Conservation (phyloP, 805 yeast genomes). For the Torulaspora maleeae region DNA sequence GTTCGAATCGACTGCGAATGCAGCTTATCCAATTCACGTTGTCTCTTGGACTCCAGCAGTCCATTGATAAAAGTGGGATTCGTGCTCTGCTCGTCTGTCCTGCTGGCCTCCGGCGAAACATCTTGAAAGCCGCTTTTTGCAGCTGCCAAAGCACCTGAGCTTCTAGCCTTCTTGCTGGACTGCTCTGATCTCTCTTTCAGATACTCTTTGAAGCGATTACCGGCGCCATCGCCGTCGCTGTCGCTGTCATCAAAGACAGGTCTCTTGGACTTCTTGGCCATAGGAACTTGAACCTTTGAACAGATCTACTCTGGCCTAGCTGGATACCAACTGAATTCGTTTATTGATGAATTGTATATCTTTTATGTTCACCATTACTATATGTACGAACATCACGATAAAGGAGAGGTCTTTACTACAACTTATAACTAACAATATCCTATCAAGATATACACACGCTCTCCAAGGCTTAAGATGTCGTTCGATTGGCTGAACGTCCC, state of each 20-base stretch:
- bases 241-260: conserved; percentile 18
- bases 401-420: neutral
- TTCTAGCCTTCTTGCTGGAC: conserved; percentile 11
- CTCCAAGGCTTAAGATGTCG: conserved; percentile 32
- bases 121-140: conserved; percentile 1
- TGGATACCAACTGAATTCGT: neutral
- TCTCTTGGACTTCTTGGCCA: conserved; percentile 14
- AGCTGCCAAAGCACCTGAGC: conserved; percentile 7
- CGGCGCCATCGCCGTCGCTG: conserved; percentile 46
- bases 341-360: neutral
- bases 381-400: neutral
- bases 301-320: neutral
- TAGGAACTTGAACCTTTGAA: neutral
- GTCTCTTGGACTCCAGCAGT: conserved; percentile 42
- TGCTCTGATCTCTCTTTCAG: conserved; percentile 22
- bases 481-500: conserved; percentile 52
- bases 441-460: neutral
- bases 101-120: neutral
- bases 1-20: conserved; percentile 37
- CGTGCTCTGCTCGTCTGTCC: conserved; percentile 14
- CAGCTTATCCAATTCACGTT: conserved; percentile 45
- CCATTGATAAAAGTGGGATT: conserved; percentile 37
- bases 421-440: neutral
- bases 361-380: neutral
- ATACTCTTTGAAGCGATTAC: conserved; percentile 37